Conservation (phyloP, 441 rosid species). For the Theobroma grandiflorum region DNA sequence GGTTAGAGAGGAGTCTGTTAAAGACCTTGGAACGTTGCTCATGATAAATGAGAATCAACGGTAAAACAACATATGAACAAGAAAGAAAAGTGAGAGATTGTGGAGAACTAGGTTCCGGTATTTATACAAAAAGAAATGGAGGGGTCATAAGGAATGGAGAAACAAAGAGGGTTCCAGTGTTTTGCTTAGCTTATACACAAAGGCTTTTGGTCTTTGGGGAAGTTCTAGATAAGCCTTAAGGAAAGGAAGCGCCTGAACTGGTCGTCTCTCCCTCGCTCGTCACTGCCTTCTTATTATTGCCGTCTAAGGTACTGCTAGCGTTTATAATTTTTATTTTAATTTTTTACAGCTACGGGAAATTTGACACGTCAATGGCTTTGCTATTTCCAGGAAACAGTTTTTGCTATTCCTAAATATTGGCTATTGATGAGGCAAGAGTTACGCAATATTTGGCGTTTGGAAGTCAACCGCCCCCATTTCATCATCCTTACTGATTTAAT, state of each 20-base stretch:
- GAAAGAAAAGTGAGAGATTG: conserved; percentile 20
- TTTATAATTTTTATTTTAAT: not conserved
- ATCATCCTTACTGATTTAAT: not conserved
- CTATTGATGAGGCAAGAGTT: not conserved
- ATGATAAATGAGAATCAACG: conserved; percentile 50
- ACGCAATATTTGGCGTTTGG: not conserved
- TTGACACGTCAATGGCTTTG: not conserved
- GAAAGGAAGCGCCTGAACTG: not conserved
- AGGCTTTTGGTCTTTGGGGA: not conserved
- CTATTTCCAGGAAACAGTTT: not conserved
- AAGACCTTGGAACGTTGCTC: conserved; percentile 87
- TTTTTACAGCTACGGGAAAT: not conserved
- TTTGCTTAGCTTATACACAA: conserved; percentile 46
- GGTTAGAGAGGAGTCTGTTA: conserved; percentile 75
- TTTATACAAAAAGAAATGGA: conserved; percentile 3
- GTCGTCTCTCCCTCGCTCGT: not conserved
- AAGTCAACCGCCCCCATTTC: not conserved
- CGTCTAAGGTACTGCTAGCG: not conserved
- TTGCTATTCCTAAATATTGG: not conserved
- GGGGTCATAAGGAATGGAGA: conserved; percentile 11
- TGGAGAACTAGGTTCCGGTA: conserved; percentile 17
- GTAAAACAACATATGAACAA: conserved; percentile 27
- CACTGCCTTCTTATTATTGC: not conserved
- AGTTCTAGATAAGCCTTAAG: not conserved
- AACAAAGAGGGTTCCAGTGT: not conserved